Evolutionary conservation across 768 basidiomycete genomes (phyloP).

Genomic region (Russula sp.): DNA sequence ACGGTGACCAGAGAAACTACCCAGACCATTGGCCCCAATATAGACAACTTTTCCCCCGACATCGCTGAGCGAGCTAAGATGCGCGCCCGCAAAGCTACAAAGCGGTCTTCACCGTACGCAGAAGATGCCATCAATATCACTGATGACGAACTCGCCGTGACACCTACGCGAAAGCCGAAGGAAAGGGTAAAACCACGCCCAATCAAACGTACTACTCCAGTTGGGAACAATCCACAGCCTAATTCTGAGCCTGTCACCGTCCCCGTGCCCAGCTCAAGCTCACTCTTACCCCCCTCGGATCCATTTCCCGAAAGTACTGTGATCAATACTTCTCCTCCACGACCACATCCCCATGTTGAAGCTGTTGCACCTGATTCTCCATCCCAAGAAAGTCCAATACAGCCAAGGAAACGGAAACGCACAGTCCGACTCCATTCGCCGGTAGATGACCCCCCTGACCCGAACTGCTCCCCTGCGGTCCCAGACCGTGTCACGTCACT

Average conservation of each 20-base stretch:
- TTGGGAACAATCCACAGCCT: conserved; percentile 13
- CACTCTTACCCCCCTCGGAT: conserved; percentile 34
- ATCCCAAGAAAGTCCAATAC: conserved; percentile 5
- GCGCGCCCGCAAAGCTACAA: conserved; percentile 33
- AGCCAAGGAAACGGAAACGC: conserved; percentile 29
- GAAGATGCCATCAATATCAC: conserved; percentile 36
- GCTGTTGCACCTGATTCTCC: conserved; percentile 20
- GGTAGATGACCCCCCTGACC: neutral
- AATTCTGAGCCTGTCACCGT: conserved; percentile 31
- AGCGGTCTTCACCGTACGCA: conserved; percentile 3
- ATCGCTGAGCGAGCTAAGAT: conserved; percentile 39
- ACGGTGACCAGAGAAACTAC: neutral
- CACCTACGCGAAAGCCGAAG: conserved; percentile 19
- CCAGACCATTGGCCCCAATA: too few relatives aligned
- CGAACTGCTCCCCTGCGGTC: neutral
- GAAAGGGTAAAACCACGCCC: conserved; percentile 22
- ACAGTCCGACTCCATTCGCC: conserved; percentile 3
- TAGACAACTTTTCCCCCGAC: conserved; percentile 30
- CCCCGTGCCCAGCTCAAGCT: conserved; percentile 33
- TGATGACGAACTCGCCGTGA: conserved; percentile 35
- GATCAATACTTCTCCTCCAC: conserved; percentile 16
- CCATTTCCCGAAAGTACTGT: conserved; percentile 28
- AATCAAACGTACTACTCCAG: conserved; percentile 25
- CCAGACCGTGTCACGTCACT: conserved; percentile 9
- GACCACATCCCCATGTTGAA: conserved; percentile 14